A percentile compares a stretch with the other conserved stretches of the same genome.
Conservation (phyloP, 306 rosid genomes). For the Albizia julibrissin region DNA sequence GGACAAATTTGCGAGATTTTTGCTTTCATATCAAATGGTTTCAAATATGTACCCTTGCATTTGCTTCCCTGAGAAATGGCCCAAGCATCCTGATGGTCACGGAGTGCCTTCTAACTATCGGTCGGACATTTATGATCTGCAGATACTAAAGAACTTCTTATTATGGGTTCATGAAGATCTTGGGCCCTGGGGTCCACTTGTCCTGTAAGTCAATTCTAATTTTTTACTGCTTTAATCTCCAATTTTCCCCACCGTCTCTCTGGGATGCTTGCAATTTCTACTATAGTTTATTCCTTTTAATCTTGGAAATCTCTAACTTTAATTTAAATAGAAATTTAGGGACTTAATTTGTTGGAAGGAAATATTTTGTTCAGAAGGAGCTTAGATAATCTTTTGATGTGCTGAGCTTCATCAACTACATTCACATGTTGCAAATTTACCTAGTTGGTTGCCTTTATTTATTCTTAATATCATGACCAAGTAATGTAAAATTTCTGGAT, state of each 20-base stretch:
- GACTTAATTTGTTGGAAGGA: slow-evolving; percentile 13
- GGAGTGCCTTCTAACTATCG: background rate
- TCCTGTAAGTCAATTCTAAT: slow-evolving; percentile 63
- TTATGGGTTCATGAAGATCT: slow-evolving; percentile 91
- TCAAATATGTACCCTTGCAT: background rate
- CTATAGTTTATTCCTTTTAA: slow-evolving; percentile 18
- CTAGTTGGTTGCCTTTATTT: background rate
- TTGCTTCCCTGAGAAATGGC: slow-evolving; percentile 6
- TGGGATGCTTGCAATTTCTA: background rate
- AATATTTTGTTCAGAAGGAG: slow-evolving; percentile 16
- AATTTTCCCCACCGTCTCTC: background rate
- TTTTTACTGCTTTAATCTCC: background rate
- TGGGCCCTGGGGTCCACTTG: slow-evolving; percentile 94
- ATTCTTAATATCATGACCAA: background rate
- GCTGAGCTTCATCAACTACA: too few relatives aligned
- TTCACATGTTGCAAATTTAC: too few relatives aligned
- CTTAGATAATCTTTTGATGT: background rate
- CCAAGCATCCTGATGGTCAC: background rate
- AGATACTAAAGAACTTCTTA: slow-evolving; percentile 87
- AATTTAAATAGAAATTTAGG: slow-evolving; percentile 13
- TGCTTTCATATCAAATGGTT: background rate
- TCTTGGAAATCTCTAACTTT: background rate
- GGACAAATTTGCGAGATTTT: background rate
- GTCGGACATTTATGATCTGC: slow-evolving; percentile 30
- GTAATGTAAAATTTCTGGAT: background rate